These are phyloP conservation scores for Collybia sp. DNA, from an alignment of 768 basidiomycete genomes.

Conservation along the genomic window DNA sequence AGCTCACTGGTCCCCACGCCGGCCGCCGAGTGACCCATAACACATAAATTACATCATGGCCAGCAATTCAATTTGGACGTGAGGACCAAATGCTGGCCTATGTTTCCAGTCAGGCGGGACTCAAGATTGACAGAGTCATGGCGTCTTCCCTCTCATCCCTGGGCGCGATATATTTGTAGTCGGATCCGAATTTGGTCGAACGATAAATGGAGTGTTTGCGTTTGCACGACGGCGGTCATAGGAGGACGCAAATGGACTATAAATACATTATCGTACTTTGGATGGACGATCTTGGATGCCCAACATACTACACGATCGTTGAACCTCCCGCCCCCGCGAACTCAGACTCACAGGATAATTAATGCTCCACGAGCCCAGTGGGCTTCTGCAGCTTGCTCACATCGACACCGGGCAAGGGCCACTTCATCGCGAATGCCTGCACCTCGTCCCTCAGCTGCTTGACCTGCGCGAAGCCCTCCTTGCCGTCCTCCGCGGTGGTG, in stretches of 20 bases:
- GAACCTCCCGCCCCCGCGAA: conserved; percentile 36
- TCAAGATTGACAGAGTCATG: too few relatives aligned
- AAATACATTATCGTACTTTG: conserved; percentile 7
- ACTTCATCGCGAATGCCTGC: conserved; percentile 71
- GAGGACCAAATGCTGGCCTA: too few relatives aligned
- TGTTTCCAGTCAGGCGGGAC: too few relatives aligned
- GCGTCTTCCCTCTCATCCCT: too few relatives aligned
- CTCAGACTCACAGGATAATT: too few relatives aligned
- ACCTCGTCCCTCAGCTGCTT: conserved; percentile 79
- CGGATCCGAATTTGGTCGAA: too few relatives aligned
- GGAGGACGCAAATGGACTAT: too few relatives aligned
- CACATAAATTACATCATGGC: background rate
- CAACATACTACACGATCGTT: conserved; percentile 40
- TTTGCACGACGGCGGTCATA: too few relatives aligned
- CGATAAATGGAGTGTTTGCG: too few relatives aligned
- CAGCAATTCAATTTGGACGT: background rate
- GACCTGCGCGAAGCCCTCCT: conserved; percentile 67
- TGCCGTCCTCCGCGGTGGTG: conserved; percentile 60
- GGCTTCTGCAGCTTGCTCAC: conserved; percentile 46
- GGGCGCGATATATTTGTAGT: too few relatives aligned
- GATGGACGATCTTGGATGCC: conserved; percentile 54
- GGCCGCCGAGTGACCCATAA: too few relatives aligned
- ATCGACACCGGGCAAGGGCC: conserved; percentile 90
- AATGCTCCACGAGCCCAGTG: conserved; percentile 58
- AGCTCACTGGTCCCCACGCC: too few relatives aligned